Percentiles rank a stretch among this genome's conserved stretches.
phyloP scores from a whole-genome alignment of 192 early-diverging fungal genomes.

The Dispira parvispora region DNA sequence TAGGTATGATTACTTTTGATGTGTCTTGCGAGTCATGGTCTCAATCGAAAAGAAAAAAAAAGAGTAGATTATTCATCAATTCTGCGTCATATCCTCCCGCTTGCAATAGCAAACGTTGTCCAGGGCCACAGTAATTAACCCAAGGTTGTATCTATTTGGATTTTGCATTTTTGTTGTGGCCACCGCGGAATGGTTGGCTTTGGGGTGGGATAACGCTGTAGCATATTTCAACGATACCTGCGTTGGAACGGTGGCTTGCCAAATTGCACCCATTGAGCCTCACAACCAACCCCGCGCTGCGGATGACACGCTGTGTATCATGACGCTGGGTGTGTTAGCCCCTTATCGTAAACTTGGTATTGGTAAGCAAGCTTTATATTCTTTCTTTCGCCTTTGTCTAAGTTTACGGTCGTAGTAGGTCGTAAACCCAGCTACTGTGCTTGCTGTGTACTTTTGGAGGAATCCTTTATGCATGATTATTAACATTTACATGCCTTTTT shows the following conservation, averaged over 20 bases:
- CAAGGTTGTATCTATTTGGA: background rate
- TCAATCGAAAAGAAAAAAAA: too few species aligned
- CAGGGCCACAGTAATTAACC: background rate
- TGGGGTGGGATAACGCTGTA: slow-evolving; percentile 14
- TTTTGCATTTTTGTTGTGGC: background rate
- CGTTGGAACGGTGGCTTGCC: slow-evolving; percentile 75
- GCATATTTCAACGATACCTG: slow-evolving; percentile 47
- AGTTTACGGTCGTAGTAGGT: too few species aligned
- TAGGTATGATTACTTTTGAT: slow-evolving; percentile 26
- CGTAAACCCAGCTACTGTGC: too few species aligned
- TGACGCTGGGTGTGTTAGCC: slow-evolving; percentile 82
- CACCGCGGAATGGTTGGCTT: background rate
- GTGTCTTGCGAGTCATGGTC: background rate
- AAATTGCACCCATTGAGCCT: slow-evolving; percentile 40
- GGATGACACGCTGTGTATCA: slow-evolving; percentile 53
- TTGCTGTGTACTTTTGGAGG: too few species aligned
- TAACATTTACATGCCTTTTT: too few species aligned
- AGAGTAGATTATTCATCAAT: background rate
- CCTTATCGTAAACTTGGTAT: slow-evolving; percentile 67
- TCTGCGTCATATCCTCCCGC: background rate
- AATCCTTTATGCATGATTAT: too few species aligned
- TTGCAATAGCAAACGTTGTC: background rate
- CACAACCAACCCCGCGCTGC: slow-evolving; percentile 10
- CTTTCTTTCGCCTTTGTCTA: too few species aligned
- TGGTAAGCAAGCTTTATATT: slow-evolving; percentile 24